A percentile compares a stretch with the other conserved stretches of the same genome.
phyloP scores from a whole-genome alignment of 495 filamentous ascomycete species.

The Parachaetomium inaequale region DNA sequence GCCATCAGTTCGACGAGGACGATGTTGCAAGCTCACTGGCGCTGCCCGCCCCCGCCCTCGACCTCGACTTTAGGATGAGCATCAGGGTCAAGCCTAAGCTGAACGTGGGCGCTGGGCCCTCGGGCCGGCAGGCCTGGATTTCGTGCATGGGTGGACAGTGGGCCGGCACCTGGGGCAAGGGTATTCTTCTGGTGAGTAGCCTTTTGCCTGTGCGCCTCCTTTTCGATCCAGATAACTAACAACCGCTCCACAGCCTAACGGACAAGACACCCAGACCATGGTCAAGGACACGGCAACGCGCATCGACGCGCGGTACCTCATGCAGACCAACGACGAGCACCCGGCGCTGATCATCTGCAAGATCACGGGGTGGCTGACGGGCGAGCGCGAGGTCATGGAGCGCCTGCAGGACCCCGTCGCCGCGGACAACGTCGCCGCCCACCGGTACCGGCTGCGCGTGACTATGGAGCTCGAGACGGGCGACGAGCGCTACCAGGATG shows the following conservation, averaged over 20 bases:
- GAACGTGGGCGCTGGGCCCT: slow-evolving; percentile 19
- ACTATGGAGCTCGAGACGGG: slow-evolving; percentile 32
- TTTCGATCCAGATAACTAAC: background rate
- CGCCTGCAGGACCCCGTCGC: slow-evolving; percentile 30
- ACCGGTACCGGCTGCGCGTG: slow-evolving; percentile 30
- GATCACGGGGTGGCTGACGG: slow-evolving; percentile 32
- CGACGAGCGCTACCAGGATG: slow-evolving; percentile 27
- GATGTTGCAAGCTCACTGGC: slow-evolving; percentile 29
- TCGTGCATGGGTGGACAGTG: slow-evolving; percentile 31
- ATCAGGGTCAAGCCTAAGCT: slow-evolving; percentile 33
- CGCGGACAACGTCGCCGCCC: slow-evolving; percentile 30
- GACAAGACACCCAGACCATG: slow-evolving; percentile 30
- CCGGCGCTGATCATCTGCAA: slow-evolving; percentile 32
- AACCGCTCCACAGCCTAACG: slow-evolving; percentile 17
- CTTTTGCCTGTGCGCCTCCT: background rate
- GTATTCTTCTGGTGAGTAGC: slow-evolving; percentile 23
- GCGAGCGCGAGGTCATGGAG: slow-evolving; percentile 33
- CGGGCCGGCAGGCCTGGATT: slow-evolving; percentile 28
- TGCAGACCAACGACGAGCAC: slow-evolving; percentile 33
- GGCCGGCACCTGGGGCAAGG: slow-evolving; percentile 34
- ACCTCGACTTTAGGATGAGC: slow-evolving; percentile 33
- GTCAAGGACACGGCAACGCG: slow-evolving; percentile 27
- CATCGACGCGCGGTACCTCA: slow-evolving; percentile 29
- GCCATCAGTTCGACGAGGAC: slow-evolving; percentile 32
- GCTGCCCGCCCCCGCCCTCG: slow-evolving; percentile 26